Conservation (phyloP, 2,329 filamentous ascomycete species). For the Alternaria ethzedia region DNA sequence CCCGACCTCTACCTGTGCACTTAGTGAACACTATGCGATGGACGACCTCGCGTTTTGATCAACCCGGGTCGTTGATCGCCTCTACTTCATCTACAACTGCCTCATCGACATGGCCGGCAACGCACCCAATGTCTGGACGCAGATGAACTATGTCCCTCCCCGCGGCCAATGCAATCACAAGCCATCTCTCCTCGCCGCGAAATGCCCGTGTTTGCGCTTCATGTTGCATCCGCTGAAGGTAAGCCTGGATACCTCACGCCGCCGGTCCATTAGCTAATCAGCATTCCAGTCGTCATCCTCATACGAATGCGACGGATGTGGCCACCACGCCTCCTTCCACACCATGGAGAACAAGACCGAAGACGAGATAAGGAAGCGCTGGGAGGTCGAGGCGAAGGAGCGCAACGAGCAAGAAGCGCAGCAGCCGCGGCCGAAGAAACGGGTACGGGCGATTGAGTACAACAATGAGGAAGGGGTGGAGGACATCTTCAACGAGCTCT, state of each 20-base stretch:
- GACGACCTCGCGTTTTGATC: neutral
- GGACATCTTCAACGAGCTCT: constrained; percentile 1
- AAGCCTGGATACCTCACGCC: neutral
- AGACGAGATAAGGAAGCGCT: constrained; percentile 55
- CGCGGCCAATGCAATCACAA: constrained; percentile 60
- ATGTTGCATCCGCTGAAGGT: constrained; percentile 65
- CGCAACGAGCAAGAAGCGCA: constrained; percentile 21
- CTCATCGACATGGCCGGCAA: constrained; percentile 17
- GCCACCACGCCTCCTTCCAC: constrained; percentile 63
- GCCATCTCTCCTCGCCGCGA: constrained; percentile 52
- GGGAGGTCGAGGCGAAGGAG: constrained; percentile 50
- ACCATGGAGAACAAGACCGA: constrained; percentile 59
- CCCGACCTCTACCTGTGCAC: neutral
- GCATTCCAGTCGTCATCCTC: constrained; percentile 52
- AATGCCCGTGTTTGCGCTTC: constrained; percentile 61
- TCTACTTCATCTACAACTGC: neutral
- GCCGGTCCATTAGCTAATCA: neutral
- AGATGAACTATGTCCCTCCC: constrained; percentile 59
- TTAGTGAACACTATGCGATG: constrained; percentile 2
- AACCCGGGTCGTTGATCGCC: neutral
- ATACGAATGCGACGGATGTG: constrained; percentile 63
- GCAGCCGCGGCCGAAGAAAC: constrained; percentile 32
- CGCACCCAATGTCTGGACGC: constrained; percentile 55
- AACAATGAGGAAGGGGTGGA: neutral
- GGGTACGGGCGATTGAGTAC: constrained; percentile 36